Evolutionary conservation across 441 rosid genomes (phyloP), one percentile per base, ranked within the genome.

Genomic region (Geranium incanum): DNA sequence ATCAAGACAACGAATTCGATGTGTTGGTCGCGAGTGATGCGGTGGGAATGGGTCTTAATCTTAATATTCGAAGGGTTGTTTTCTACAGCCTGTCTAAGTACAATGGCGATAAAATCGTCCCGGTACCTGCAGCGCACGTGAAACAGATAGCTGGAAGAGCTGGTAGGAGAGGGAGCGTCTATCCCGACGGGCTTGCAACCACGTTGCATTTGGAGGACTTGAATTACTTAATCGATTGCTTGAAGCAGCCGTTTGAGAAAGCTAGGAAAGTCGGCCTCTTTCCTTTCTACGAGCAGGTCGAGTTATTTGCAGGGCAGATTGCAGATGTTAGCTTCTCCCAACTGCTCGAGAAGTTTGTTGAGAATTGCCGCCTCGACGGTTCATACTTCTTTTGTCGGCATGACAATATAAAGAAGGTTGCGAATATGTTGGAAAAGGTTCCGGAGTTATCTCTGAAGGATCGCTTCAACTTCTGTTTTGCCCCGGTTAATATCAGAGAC

Each of bases 121-220:
- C 95, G 9, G 96, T 94, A 12, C 89, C 93, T 0, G 87, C 95
- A 8, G 87, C 96, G 43, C 97, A 91, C 70, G 93, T 94, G 72
- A 94, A 94, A 82, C 98, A 91, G 84, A 94, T 94, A 72, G 98
- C 94, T 0, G 98, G 98, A 68, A 86, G 98, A 84, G 97, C 98
- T 71, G 97, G 98, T 65, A 83, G 98, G 71, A 86, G 98, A 81
- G 97, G 97, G 77, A 91, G 98, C 73, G 70, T 79, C 4, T 94
- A 85, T 72, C 98, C 98, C 0, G 95, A 88, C 80, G 97, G 98
- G 59, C 93, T 91, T 67, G 84, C 96, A 3, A 91, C 97, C 16
- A 87, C 97, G n/a, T 74, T 94, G 79, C 79, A 86, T 67, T 77
- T 81, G 15, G 90, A 91, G 41, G 97, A 94, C 79, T 76, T 94